A percentile compares a stretch with the other conserved stretches of the same genome.
Evolutionary conservation across 768 basidiomycete genomes (phyloP).

Genomic region (Sporobolomyces pararoseus): DNA sequence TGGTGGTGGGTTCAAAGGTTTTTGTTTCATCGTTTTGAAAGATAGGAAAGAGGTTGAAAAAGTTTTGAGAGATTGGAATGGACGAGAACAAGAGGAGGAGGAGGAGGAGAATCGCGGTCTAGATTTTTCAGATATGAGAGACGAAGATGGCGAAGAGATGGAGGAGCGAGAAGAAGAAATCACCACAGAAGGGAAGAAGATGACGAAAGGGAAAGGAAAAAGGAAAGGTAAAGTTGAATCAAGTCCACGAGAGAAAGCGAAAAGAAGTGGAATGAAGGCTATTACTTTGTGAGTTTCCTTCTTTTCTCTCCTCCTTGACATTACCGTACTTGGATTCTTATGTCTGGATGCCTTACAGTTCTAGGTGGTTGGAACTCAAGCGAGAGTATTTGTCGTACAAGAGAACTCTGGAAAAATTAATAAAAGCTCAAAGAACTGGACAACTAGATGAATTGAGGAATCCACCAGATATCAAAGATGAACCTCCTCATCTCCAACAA

Average conservation of each 20-base stretch:
- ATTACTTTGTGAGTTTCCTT: conserved; percentile 14
- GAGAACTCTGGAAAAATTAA: conserved; percentile 22
- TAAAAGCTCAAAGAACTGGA: conserved; percentile 11
- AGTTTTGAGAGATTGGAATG: conserved; percentile 29
- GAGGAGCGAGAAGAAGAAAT: neutral
- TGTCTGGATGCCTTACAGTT: conserved; percentile 13
- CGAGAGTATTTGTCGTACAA: conserved; percentile 41
- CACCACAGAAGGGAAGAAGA: too few relatives aligned
- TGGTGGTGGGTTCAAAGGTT: conserved; percentile 44
- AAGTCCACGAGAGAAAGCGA: conserved; percentile 5
- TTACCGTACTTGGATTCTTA: neutral
- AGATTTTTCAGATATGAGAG: too few relatives aligned
- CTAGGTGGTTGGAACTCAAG: conserved; percentile 37
- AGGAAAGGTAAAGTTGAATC: neutral
- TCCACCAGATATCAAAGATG: neutral
- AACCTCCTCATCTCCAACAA: conserved; percentile 15
- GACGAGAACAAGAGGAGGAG: neutral
- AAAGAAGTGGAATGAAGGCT: conserved; percentile 19
- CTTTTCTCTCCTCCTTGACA: neutral
- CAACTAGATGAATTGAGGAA: conserved; percentile 10
- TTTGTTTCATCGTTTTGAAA: conserved; percentile 33
- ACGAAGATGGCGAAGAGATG: neutral
- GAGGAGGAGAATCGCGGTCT: neutral
- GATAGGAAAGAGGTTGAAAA: conserved; percentile 23
- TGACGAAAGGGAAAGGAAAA: neutral